A percentile compares a stretch with the other conserved stretches of the same genome.
These are phyloP conservation scores for Candida tammaniensis DNA, from an alignment of 805 yeast species.

Conservation along the genomic window DNA sequence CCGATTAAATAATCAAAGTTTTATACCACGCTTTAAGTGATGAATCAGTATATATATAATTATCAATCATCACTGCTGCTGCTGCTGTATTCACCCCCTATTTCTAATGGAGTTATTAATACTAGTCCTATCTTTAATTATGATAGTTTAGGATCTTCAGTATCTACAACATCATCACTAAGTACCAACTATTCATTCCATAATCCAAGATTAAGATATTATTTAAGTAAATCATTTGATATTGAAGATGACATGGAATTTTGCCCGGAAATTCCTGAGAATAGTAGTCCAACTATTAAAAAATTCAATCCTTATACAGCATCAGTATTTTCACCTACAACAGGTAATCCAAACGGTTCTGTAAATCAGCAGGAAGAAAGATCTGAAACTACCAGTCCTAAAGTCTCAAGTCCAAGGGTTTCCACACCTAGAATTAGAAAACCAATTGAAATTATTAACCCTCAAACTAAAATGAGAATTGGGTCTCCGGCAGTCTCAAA, in stretches of 20 bases:
- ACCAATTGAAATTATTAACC: slow-evolving; percentile 61
- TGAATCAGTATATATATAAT: slow-evolving; percentile 32
- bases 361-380: too few species aligned
- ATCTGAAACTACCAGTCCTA: slow-evolving; percentile 7
- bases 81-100: slow-evolving; percentile 14
- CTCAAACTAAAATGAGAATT: slow-evolving; percentile 56
- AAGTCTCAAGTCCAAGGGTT: slow-evolving; percentile 38
- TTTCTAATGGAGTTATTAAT: slow-evolving; percentile 14
- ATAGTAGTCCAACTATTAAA: slow-evolving; percentile 33
- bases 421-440: slow-evolving; percentile 59
- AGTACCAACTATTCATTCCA: slow-evolving; percentile 36
- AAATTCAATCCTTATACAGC: slow-evolving; percentile 71
- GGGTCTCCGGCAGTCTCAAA: slow-evolving; percentile 42
- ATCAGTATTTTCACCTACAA: slow-evolving; percentile 53
- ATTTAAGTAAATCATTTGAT: slow-evolving; percentile 59
- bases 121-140: slow-evolving; percentile 30
- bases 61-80: slow-evolving; percentile 24
- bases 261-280: slow-evolving; percentile 56
- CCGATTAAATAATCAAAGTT: too few species aligned
- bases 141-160: slow-evolving; percentile 12
- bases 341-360: slow-evolving; percentile 1
- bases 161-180: slow-evolving; percentile 14
- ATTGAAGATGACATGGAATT: slow-evolving; percentile 63
- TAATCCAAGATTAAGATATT: slow-evolving; percentile 52
- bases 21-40: too few species aligned